Base-by-base conservation (phyloP, 2,329 filamentous ascomycete genomes). In the Parafenestella ontariensis region DNA sequence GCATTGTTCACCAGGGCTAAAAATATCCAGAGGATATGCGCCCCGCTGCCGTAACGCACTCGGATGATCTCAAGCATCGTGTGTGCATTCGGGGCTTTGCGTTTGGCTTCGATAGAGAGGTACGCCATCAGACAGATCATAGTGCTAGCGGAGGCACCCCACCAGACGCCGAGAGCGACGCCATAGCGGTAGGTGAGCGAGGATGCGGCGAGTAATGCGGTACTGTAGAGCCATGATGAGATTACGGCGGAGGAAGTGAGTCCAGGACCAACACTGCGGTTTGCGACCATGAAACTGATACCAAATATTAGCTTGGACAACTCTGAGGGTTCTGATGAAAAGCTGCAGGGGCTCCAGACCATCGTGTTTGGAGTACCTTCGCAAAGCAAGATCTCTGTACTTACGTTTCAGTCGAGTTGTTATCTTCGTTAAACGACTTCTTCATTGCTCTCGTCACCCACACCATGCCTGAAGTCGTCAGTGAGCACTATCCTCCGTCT, bases 91-190 rank as follows among this genome's bases (percentile, higher is more conserved):
- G 82, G 82, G 1, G 83, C 79, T 26, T 82, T 79, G 24, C 79
- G 64, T 52, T 85, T 85, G 68, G 79, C 82, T 0, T 78, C 79
- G 10, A 84, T 82, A 0, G 80, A 81, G 1, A 83, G 67, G 0
- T 83, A 57, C 0, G 83, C 77, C 44, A 85, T 84, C 64, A 85
- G 83, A 0, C 83, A 80, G 39, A 85, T 85, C 80, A 83, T 83
- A 0, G 82, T 80, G 9, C 79, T 82, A 45, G 81, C 83, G 1
- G 83, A 83, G 41, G 82, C 82, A 2, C 82, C 64, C 40, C 61
- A 86, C 83, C 83, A 86, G 49, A 86, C 85, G 0, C 83, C 83
- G 0, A 82, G 82, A 1, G 82, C 79, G 1, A 85, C 73, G 0
- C 84, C 84, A 61, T 83, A 23, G 29, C 85, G 85, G 0, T 40